Evolutionary conservation across 345 rosid genomes (phyloP).

Genomic region (Pistacia vera): DNA sequence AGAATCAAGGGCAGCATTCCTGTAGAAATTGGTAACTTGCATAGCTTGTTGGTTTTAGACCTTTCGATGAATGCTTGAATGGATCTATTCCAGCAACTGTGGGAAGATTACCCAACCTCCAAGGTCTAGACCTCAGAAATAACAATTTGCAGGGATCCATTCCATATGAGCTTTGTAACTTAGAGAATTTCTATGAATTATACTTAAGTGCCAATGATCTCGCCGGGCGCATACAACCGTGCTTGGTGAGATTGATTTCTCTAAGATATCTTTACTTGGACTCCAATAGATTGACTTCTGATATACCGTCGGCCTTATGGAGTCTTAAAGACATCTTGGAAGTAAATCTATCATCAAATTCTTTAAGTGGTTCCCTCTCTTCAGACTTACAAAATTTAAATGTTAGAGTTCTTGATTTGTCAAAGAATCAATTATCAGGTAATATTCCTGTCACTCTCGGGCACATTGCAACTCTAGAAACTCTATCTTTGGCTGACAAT

Average conservation of each 20-base stretch:
- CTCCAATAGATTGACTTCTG: neutral
- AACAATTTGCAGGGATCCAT: neutral
- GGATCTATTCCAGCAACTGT: neutral
- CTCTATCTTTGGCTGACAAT: neutral
- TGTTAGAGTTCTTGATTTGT: neutral
- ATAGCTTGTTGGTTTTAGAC: neutral
- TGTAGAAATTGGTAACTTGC: conserved; percentile 9
- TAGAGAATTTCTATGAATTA: neutral
- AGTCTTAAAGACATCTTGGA: neutral
- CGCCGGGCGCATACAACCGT: neutral
- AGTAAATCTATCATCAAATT: conserved; percentile 12
- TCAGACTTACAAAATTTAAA: neutral
- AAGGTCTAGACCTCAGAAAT: neutral
- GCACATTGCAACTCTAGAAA: neutral
- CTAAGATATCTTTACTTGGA: neutral
- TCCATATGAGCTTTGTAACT: neutral
- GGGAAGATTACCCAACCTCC: neutral
- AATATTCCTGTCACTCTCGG: conserved; percentile 11
- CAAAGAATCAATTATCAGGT: neutral
- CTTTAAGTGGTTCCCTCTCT: conserved; percentile 4
- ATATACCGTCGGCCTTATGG: neutral
- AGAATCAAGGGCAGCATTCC: conserved; percentile 19
- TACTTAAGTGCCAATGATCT: neutral
- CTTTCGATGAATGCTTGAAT: neutral
- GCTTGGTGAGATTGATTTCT: neutral